Evolutionary conservation across 495 filamentous ascomycete genomes (phyloP).

Genomic region (Hypoxylon intermedium): DNA sequence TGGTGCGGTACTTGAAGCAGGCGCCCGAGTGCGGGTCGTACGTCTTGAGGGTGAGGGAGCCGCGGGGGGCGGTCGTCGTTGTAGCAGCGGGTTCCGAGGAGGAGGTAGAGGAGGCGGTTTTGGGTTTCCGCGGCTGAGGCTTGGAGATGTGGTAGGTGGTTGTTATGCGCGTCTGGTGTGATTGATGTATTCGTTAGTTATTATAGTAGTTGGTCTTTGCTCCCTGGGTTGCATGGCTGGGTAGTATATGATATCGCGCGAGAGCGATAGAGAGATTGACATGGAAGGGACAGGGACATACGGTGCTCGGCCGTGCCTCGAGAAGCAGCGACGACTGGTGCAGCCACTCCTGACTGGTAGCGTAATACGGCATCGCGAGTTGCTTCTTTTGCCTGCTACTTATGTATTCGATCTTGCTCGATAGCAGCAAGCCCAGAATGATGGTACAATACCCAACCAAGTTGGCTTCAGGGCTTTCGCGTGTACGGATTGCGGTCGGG

Average conservation of each 20-base stretch:
- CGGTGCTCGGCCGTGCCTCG: conserved; percentile 55
- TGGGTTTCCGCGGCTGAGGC: conserved; percentile 44
- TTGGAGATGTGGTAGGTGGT: conserved; percentile 79
- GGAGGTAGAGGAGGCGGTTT: conserved; percentile 34
- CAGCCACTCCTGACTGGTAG: conserved; percentile 62
- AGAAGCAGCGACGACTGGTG: conserved; percentile 57
- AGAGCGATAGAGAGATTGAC: background rate
- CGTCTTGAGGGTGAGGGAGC: conserved; percentile 82
- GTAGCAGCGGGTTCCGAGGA: background rate
- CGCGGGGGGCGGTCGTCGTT: conserved; percentile 50
- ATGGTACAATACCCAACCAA: too few relatives aligned
- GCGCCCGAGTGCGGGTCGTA: conserved; percentile 83
- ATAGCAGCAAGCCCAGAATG: background rate
- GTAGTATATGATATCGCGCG: background rate
- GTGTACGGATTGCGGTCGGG: background rate
- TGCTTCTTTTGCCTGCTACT: background rate
- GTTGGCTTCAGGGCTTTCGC: background rate
- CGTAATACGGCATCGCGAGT: conserved; percentile 58
- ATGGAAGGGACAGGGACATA: conserved; percentile 30
- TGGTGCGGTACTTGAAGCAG: conserved; percentile 87
- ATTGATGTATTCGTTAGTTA: background rate
- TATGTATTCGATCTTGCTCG: background rate
- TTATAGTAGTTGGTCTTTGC: too few relatives aligned
- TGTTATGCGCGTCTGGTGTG: conserved; percentile 75
- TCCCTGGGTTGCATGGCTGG: too few relatives aligned